Base-by-base conservation (phyloP, 2,329 filamentous ascomycete genomes). In the Trichoderma oligosporum region DNA sequence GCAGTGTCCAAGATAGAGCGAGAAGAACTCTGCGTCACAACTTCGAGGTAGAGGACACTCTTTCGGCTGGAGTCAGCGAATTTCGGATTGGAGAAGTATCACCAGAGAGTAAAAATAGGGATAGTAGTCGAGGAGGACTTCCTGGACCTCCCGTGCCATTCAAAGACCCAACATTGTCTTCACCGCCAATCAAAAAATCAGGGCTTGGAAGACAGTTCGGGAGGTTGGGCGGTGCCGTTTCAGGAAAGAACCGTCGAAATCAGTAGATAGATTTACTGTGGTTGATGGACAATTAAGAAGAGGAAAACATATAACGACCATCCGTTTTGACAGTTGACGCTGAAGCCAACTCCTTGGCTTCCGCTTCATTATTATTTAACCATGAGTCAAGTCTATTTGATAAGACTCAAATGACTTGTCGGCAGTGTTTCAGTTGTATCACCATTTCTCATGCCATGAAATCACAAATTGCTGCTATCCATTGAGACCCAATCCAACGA, bases 1-100 rank as follows among this genome's bases (percentile, higher is more conserved):
- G 89, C 63, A 84, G 81, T 52, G 93, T 95, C 1, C 94, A 99
- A 68, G 94, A 99, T 64, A 85, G 84, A 60, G 88, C 92, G 5
- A 82, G 91, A 55, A 81, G 91, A 53, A 78, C 83, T 11, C 87
- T 91, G 67, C 78, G 85, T 59, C 72, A 82, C 52, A 78, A 78
- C 48, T 70, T 78, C 44, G 81, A 82, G 12, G 73, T 78, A 4
- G 74, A 78, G 31, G 79, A 83, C 47, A 72, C 75, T 5, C 70
- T 74, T 4, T 70, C 72, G 4, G 70, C 80, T n/a, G 76, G 74
- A 16, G 70, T 78, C 44, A 67, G 72, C 20, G 75, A 77, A 38
- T 65, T 76, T 29, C 68, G 74, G 14, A 66, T 76, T 33, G 71
- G 70, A 14, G 79, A 82, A 14, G 70, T 70, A 16, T 62, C 69